Evolutionary conservation across 2,329 filamentous ascomycete species (phyloP).

Genomic region (Ascochyta clinopodiicola): DNA sequence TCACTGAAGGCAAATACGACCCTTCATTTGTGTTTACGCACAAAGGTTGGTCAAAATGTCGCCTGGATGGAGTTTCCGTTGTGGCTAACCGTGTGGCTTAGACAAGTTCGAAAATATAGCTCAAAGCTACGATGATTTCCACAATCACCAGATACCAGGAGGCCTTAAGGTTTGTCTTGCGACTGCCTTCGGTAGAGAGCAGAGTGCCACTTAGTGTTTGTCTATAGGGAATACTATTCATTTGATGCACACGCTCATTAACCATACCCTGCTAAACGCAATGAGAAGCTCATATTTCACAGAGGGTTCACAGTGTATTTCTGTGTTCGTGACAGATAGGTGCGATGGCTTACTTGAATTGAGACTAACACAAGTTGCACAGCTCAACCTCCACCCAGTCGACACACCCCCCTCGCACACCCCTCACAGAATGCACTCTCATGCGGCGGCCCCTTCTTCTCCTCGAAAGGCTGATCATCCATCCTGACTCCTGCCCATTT

Average conservation of each 20-base stretch:
- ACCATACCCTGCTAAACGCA: too few relatives aligned
- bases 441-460: background rate
- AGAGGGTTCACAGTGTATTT: too few relatives aligned
- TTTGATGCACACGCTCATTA: too few relatives aligned
- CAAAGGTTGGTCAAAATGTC: background rate
- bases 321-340: too few relatives aligned
- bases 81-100: background rate
- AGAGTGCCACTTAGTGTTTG: too few relatives aligned
- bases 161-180: background rate
- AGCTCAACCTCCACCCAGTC: too few relatives aligned
- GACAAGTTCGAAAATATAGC: background rate
- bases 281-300: too few relatives aligned
- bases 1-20: slow-evolving; percentile 11
- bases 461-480: background rate
- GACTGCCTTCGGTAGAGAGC: too few relatives aligned
- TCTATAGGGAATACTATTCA: too few relatives aligned
- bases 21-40: slow-evolving; percentile 8
- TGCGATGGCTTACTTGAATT: too few relatives aligned
- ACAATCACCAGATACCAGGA: background rate
- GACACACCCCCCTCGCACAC: background rate
- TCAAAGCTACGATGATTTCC: background rate
- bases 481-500: background rate
- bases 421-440: background rate
- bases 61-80: background rate
- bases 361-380: too few relatives aligned